Evolutionary conservation across 2,329 filamentous ascomycete genomes (phyloP), one percentile per base, ranked within the genome.

Genomic region (Bipolaris cookei): DNA sequence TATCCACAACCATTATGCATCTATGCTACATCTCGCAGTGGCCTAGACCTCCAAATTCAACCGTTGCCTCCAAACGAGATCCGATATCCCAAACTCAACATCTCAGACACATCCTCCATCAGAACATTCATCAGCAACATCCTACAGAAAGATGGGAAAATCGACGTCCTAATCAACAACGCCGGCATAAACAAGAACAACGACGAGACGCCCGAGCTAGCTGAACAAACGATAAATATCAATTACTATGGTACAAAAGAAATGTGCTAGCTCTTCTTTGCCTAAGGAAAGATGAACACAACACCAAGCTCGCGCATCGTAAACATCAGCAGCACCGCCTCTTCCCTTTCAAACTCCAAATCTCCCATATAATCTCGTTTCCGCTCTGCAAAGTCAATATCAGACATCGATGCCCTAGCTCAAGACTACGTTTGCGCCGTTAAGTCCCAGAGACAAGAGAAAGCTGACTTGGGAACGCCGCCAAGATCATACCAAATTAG

Each of bases 121-220:
- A 35, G 46, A 4, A 44, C 57, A 3, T 63, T 69, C 35, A 50
- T 67, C 48, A 34, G 51, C 3, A 21, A 21, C 8, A 43, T n/a
- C 8, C 28, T 58, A 1, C 34, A 54, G 6, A 13, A 56, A 13
- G 46, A 61, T 10, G n/a, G 23, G n/a, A 50, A 50, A 13, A 49
- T 66, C 25, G 59, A 66, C 42, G 38, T 66, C 21, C 56, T 69
- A 4, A 67, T 69, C 54, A 69, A 69, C 46, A 69, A 67, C 21
- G 66, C 66, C 2, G 66, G 63, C 6, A 38, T 69, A n/a, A 62
- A 56, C 32, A 62, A 64, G 41, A 61, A 66, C 45, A 41, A 60
- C 21, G 13, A 50, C 20, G 61, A 66, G 28, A 64, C 57, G 0
- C 51, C 58, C 4, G 50, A 58, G 0, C 38, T 42, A 6, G 63